Evolutionary conservation across 148 eudicot genomes (phyloP), one percentile per base, ranked within the genome.

Genomic region (Camellia sinensis): DNA sequence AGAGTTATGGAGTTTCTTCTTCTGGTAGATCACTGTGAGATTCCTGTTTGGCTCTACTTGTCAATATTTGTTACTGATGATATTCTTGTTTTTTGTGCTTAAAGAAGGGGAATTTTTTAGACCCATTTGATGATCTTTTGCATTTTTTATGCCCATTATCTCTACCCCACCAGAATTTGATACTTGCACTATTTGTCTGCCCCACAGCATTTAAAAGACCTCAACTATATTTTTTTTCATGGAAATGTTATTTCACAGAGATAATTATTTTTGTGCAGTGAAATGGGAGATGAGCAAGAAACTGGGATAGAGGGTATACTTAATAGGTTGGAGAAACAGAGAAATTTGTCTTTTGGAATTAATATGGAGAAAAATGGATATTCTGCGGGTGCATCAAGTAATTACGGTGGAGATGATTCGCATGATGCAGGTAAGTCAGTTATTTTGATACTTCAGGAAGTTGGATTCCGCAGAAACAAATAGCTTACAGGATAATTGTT

Each of bases 301-400:
- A 73, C 76, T 13, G 98, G 94, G 81, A 84, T 94, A 74, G 87
- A 89, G 68, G 98, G 97, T 73, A 94, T 92, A 83, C 81, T 92
- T 82, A 85, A 73, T 77, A 86, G 98, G 75, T 87, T 94, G 77
- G 94, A 89, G 86, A 89, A 83, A 81, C 87, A 92, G 74, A 88
- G 98, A 80, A 84, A 82, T 74, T 65, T 80, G 78, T 88, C 83
- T 69, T 79, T 92, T 65, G 92, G 94, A 71, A 71, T 86, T 65
- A 73, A 71, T 61, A 17, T 86, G 79, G 79, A 74, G 76, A 82
- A 57, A 71, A 76, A 78, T 79, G 89, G 83, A 72, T 66, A 71
- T 79, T 60, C 70, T 71, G 68, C 46, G 18, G 79, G 15, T 59
- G 67, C 66, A 18, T 52, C 77, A 45, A 80, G 81, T 50, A 71